Evolutionary conservation across 192 early-diverging fungal genomes (phyloP).

Genomic region (Geosiphon pyriformis): DNA sequence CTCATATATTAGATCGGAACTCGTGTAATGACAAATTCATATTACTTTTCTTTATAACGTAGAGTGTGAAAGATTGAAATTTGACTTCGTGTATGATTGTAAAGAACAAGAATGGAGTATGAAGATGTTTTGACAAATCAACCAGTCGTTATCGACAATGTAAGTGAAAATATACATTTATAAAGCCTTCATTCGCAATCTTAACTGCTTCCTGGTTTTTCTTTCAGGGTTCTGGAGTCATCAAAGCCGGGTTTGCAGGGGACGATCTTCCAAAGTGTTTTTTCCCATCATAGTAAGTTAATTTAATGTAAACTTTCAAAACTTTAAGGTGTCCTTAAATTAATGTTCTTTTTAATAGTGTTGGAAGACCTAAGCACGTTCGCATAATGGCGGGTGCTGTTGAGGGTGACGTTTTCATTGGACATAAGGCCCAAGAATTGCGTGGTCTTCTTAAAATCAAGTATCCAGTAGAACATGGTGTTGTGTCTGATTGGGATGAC

Average conservation of each 20-base stretch:
- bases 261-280: conserved; percentile 96
- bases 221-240: conserved; percentile 93
- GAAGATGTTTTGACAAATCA: conserved; percentile 95
- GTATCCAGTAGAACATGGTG: conserved; percentile 96
- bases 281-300: conserved; percentile 83
- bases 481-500: conserved; percentile 97
- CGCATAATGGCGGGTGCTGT: conserved; percentile 97
- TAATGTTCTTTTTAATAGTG: conserved; percentile 38
- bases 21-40: too few relatives aligned
- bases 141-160: conserved; percentile 99
- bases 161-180: conserved; percentile 43
- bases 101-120: too few relatives aligned
- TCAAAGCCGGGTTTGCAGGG: conserved; percentile 98
- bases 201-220: background rate
- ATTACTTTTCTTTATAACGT: too few relatives aligned
- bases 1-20: too few relatives aligned
- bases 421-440: conserved; percentile 90
- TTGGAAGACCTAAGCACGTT: conserved; percentile 94
- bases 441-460: conserved; percentile 89
- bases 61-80: too few relatives aligned
- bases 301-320: too few relatives aligned
- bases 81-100: too few relatives aligned
- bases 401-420: conserved; percentile 95
- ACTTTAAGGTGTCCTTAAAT: too few relatives aligned
- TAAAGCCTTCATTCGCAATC: too few relatives aligned